These are phyloP conservation scores for Phytophthora melonis DNA, from an alignment of 352 stramenopile genomes.

Conservation along the genomic window DNA sequence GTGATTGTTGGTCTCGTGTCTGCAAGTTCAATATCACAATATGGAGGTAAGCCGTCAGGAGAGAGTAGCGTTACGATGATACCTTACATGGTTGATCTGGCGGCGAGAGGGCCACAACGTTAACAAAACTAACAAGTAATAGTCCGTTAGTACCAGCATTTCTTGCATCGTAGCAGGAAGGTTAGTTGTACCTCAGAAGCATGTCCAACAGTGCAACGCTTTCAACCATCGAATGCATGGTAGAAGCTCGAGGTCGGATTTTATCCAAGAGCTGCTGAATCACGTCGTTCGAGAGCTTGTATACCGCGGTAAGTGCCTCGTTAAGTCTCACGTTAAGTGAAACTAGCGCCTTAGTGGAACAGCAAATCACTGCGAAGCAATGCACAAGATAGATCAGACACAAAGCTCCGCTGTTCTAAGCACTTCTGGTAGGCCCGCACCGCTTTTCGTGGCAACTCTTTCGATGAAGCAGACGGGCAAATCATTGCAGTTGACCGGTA, in stretches of 20 bases:
- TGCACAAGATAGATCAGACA: conserved; percentile 17
- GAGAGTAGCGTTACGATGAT: not conserved
- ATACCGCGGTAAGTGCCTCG: conserved; percentile 86
- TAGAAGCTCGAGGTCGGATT: conserved; percentile 74
- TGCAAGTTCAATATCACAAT: conserved; percentile 13
- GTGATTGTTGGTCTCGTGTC: conserved; percentile 79
- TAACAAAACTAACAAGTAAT: conserved; percentile 75
- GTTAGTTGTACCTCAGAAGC: conserved; percentile 74
- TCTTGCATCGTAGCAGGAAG: not conserved
- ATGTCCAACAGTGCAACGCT: conserved; percentile 93
- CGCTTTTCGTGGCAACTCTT: conserved; percentile 67
- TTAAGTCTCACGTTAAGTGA: conserved; percentile 86
- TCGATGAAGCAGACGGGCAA: conserved; percentile 75
- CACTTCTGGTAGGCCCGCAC: conserved; percentile 30
- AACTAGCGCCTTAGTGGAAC: conserved; percentile 89
- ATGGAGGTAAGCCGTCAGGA: conserved; percentile 2
- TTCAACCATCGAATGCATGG: conserved; percentile 90
- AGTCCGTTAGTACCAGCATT: not conserved
- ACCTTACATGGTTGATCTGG: conserved; percentile 75
- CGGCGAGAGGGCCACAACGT: conserved; percentile 84
- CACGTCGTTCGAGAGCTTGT: conserved; percentile 90
- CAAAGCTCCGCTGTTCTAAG: not conserved
- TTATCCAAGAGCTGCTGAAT: conserved; percentile 86
- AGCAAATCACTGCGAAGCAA: conserved; percentile 68
- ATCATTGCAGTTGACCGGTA: conserved; percentile 63